Evolutionary conservation across 805 yeast genomes (phyloP).

Genomic region (Candida coquimbonensis): DNA sequence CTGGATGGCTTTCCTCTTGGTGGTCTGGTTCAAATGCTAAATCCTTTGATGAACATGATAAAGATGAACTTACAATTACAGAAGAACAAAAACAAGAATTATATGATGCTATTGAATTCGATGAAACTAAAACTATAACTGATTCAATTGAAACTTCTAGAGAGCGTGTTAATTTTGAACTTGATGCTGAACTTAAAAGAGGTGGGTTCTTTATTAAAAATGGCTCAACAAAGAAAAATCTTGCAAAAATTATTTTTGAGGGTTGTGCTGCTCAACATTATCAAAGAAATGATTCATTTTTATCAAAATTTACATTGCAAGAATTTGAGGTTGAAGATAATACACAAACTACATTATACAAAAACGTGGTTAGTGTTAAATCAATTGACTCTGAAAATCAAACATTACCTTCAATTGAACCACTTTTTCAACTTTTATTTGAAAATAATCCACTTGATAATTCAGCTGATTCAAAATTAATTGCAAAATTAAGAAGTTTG

Average conservation of each 20-base stretch:
- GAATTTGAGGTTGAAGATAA: constrained; percentile 88
- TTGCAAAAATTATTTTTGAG: constrained; percentile 78
- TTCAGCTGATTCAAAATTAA: constrained; percentile 71
- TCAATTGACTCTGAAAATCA: constrained; percentile 41
- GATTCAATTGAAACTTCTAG: constrained; percentile 62
- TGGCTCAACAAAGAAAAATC: constrained; percentile 28
- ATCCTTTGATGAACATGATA: constrained; percentile 22
- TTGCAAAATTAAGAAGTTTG: constrained; percentile 75
- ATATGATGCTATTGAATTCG: constrained; percentile 89
- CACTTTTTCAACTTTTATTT: constrained; percentile 75
- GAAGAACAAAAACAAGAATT: constrained; percentile 87
- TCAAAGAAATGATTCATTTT: constrained; percentile 74
- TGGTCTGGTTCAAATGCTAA: constrained; percentile 19
- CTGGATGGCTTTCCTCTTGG: constrained; percentile 77
- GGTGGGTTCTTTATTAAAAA: constrained; percentile 67
- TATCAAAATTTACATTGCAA: constrained; percentile 64
- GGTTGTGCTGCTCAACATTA: constrained; percentile 69
- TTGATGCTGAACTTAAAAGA: constrained; percentile 59
- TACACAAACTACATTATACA: constrained; percentile 69
- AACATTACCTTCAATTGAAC: constrained; percentile 31
- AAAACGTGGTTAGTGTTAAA: constrained; percentile 81
- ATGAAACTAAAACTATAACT: constrained; percentile 48
- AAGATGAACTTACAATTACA: constrained; percentile 47
- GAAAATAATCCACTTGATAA: constrained; percentile 84
- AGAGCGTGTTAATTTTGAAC: constrained; percentile 60